Evolutionary conservation across 495 filamentous ascomycete genomes (phyloP), one percentile per base, ranked within the genome.

Genomic region (Schizothecium vesticola): DNA sequence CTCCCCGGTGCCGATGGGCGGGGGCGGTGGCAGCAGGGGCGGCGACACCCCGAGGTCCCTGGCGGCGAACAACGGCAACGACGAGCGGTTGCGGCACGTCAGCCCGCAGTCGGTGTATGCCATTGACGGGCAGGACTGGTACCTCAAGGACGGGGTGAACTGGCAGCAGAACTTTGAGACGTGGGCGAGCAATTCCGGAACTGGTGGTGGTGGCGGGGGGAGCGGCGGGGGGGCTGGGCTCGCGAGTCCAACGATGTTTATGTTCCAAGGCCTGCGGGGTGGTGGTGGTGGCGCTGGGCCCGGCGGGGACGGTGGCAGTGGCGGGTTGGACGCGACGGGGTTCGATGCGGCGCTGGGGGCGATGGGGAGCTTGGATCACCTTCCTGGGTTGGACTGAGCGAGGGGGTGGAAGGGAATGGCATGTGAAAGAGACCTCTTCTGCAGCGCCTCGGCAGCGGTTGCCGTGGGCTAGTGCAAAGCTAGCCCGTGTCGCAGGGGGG

Each of bases 51-150:
- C 1, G 21, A 11, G 62, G 59, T 29, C 6, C 1, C 22, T 21
- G 3, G 21, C 13, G 13, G 29, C 12, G 61, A 21, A 21, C 65
- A 64, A 36, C 64, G 57, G 51, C 59, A 67, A 57, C 63, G 60
- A 51, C 7, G 43, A 51, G 19, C 21, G 57, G 59, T 10, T 66
- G 22, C 67, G 70, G 31, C 67, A 72, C 59, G 56, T 72, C 33
- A 73, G 71, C 51, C 65, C 58, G 3, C 25, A 25, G n/a, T 69
- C 74, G 0, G 59, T 74, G 2, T 81, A 79, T 64, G 77, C 76
- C 13, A 77, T 82, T 56, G 82, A 84, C 64, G 80, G 82, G 13
- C 80, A 82, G 68, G 81, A 83, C 24, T 84, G 82, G 82, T 84
- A 82, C 68, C 71, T 84, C 6, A 84, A 82, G 59, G 82, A 84